A percentile compares a stretch with the other conserved stretches of the same genome.
phyloP scores from a whole-genome alignment of 139 green algal genomes.

The Zygnema cylindricum region DNA sequence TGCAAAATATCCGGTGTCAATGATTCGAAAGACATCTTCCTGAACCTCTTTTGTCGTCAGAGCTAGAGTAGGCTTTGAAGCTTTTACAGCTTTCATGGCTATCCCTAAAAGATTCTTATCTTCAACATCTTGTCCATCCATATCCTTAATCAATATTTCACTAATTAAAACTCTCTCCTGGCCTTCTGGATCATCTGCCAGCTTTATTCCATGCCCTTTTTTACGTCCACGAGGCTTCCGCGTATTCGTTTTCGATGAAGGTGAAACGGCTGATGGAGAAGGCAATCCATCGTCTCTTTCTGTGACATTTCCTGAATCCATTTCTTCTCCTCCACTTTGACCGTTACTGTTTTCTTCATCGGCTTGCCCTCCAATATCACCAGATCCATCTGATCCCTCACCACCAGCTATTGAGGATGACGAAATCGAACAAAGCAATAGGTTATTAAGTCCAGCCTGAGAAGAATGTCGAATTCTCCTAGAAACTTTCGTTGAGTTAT shows the following conservation, averaged over 20 bases:
- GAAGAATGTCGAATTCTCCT: neutral
- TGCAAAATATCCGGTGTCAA: constrained; percentile 89
- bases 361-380: neutral
- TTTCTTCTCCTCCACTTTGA: neutral
- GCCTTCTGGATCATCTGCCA: constrained; percentile 7
- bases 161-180: constrained; percentile 59
- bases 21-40: constrained; percentile 84
- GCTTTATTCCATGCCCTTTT: neutral
- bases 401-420: neutral
- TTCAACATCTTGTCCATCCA: constrained; percentile 22
- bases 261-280: neutral
- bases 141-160: constrained; percentile 50
- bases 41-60: constrained; percentile 83
- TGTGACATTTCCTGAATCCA: neutral
- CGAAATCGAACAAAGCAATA: neutral
- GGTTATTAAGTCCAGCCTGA: neutral
- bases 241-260: neutral
- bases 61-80: constrained; percentile 87
- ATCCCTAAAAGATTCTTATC: constrained; percentile 70
- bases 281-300: neutral
- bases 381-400: neutral
- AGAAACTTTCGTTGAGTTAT: neutral
- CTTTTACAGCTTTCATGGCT: constrained; percentile 70
- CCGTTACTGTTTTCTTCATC: neutral
- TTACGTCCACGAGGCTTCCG: neutral